Evolutionary conservation across 495 filamentous ascomycete genomes (phyloP), one percentile per base, ranked within the genome.

Genomic region (Aspergillus mulundensis): DNA sequence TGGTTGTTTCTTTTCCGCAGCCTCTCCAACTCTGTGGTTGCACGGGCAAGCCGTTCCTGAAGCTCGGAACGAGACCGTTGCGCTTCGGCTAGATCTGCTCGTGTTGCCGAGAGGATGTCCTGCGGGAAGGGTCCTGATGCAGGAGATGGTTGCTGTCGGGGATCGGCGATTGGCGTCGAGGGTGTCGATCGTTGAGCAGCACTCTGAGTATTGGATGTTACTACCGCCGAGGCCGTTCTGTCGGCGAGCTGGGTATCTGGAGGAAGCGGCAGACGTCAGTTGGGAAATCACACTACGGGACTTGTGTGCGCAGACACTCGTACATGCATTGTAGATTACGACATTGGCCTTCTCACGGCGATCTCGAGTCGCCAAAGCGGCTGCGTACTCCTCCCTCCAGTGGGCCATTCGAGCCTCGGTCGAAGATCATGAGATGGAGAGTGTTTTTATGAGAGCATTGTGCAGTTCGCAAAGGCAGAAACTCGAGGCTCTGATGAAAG

Each of bases 191-290:
- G 63, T 41, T 61, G 59, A 49, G 48, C 28, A 36, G 57, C 34
- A 14, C 38, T 52, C 19, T 62, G 56, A 11, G 58, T 20, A 21
- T 53, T 39, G 39, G 47, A 20, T 36, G 53, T 34, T 7, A 52
- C 25, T 10, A 60, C 39, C 53, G 84, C 71, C 46, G 83, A 80
- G 61, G 84, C 84, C 28, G 87, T 76, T 43, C 86, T 82, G 70
- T 89, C 87, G 48, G 83, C 83, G 20, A 93, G 82, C 48, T 78
- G 78, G 34, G 85, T 84, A 75, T 86, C 89, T 91, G 59, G 28
- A 42, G 28, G 25, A 52, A 21, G 15, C 36, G 21, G 7, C 18
- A 45, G 12, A 68, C 34, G 54, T 39, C 50, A 50, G 30, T 41
- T 18, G 19, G 15, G 19, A 23, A 19, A 42, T 20, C 21, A 50